Conservation (phyloP, 1,284 basidiomycete species). For the Tremellales sp. region DNA sequence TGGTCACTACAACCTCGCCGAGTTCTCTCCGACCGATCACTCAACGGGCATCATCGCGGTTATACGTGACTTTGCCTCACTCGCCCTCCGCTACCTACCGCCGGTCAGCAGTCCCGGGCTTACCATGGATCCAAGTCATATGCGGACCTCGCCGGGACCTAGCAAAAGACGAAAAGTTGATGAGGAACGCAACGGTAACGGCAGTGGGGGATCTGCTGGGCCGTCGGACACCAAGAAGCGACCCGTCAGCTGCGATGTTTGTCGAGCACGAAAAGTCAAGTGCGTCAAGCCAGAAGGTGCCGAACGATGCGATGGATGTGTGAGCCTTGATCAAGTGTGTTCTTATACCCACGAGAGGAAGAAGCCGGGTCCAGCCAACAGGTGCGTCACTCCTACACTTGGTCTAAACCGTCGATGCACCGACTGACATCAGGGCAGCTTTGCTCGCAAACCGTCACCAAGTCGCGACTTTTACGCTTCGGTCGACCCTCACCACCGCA, state of each 20-base stretch:
- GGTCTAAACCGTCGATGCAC: background rate
- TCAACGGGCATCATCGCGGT: too few relatives aligned
- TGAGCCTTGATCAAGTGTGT: slow-evolving; percentile 19
- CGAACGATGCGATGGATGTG: slow-evolving; percentile 19
- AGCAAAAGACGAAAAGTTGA: background rate
- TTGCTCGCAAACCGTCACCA: slow-evolving; percentile 5
- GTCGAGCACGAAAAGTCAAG: slow-evolving; percentile 22
- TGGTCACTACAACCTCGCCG: too few relatives aligned
- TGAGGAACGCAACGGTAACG: background rate
- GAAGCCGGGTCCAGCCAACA: slow-evolving; percentile 29
- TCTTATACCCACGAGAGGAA: slow-evolving; percentile 19
- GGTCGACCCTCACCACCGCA: background rate
- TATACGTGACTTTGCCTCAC: too few relatives aligned
- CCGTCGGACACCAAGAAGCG: slow-evolving; percentile 9
- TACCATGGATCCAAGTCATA: too few relatives aligned
- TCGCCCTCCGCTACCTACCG: too few relatives aligned
- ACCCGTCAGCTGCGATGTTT: slow-evolving; percentile 17
- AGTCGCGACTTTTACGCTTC: background rate
- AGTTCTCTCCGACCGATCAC: too few relatives aligned
- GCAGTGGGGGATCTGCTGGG: too few relatives aligned
- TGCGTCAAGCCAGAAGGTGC: slow-evolving; percentile 19
- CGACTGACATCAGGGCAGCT: slow-evolving; percentile 3
- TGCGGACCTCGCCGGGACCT: background rate
- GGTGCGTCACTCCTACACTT: slow-evolving; percentile 10
- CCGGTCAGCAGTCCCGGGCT: too few relatives aligned